Conservation (phyloP, 1,139 yeast genomes). For the Hanseniaspora sp. region DNA sequence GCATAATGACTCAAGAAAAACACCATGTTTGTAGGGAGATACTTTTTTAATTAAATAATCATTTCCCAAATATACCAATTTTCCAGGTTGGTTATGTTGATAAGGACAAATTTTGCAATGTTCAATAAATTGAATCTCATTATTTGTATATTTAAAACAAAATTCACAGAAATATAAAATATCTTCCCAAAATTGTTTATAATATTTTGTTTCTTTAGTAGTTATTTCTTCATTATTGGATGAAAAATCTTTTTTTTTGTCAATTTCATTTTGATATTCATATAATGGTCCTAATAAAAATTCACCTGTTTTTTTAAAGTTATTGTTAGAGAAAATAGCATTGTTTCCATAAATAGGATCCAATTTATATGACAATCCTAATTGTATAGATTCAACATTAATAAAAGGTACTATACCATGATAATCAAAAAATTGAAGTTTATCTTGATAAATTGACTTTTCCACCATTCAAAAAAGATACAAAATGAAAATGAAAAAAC, state of each 20-base stretch:
- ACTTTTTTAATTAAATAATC: constrained; percentile 50
- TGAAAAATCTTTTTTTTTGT: constrained; percentile 13
- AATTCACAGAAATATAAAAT: constrained; percentile 60
- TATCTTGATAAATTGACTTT: not conserved
- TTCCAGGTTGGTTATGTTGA: constrained; percentile 46
- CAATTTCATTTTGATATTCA: constrained; percentile 1
- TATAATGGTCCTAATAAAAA: constrained; percentile 17
- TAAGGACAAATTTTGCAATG: constrained; percentile 44
- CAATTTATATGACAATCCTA: constrained; percentile 50
- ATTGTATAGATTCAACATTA: constrained; percentile 52
- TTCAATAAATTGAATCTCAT: constrained; percentile 30
- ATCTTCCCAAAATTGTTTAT: constrained; percentile 41
- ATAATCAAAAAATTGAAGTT: constrained; percentile 22
- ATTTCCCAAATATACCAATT: constrained; percentile 54
- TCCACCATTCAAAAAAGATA: not conserved
- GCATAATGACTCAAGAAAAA: constrained; percentile 73
- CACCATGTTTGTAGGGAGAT: constrained; percentile 48
- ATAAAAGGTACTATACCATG: constrained; percentile 52
- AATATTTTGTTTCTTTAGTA: constrained; percentile 13
- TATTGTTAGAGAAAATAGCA: constrained; percentile 47
- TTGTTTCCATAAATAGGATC: constrained; percentile 81
- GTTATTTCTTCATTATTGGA: constrained; percentile 18
- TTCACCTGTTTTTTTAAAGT: constrained; percentile 28
- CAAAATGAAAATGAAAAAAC: too few relatives aligned
- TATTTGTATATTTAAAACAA: constrained; percentile 70